Percentiles rank a stretch among this genome's conserved stretches.
Evolutionary conservation across 2,329 filamentous ascomycete genomes (phyloP).

Genomic region (Fusarium sp.): DNA sequence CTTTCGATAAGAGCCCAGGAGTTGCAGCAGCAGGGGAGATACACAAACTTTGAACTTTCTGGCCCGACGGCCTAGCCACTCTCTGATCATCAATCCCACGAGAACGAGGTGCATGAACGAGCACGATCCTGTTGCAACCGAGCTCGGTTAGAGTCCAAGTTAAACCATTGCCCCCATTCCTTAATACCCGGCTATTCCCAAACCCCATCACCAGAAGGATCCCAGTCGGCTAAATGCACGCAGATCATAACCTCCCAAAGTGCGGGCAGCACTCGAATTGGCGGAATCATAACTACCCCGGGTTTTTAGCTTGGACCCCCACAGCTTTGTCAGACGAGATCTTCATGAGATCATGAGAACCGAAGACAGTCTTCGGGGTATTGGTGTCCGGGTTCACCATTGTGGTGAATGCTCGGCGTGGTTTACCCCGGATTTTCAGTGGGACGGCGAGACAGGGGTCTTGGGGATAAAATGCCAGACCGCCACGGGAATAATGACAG

Average conservation of each 20-base stretch:
- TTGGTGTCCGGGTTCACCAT: neutral
- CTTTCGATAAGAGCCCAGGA: neutral
- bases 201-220: neutral
- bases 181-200: neutral
- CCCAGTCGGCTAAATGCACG: constrained; percentile 1
- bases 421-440: constrained; percentile 13
- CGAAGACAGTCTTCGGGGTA: neutral
- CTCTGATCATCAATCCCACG: neutral
- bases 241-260: neutral
- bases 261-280: constrained; percentile 15
- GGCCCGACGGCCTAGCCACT: neutral
- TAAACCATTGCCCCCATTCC: neutral
- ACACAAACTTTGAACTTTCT: neutral
- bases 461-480: neutral
- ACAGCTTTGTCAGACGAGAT: neutral
- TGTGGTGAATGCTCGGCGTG: neutral
- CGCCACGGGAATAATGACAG: neutral
- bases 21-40: neutral
- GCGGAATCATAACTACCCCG: constrained; percentile 7
- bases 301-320: neutral
- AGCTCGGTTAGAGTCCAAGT: neutral
- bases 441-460: neutral
- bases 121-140: neutral
- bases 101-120: neutral
- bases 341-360: neutral